Percentiles rank a stretch among this genome's conserved stretches.
Conservation (phyloP, 208 protist species). For the Herpetomonas tarakana region DNA sequence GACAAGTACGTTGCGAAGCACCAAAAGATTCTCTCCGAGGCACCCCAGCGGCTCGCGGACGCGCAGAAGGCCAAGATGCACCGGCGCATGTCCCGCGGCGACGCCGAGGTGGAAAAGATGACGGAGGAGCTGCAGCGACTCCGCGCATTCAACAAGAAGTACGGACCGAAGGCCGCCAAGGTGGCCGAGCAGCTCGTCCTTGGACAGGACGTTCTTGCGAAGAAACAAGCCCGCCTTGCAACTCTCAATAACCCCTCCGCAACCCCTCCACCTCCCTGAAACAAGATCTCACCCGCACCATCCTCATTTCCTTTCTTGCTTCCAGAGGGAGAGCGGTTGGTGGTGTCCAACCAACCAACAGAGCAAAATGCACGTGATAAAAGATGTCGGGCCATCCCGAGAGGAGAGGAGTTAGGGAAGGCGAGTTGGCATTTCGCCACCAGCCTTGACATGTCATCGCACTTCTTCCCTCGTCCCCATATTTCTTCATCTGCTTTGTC, state of each 20-base stretch:
- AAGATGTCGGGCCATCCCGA: no score
- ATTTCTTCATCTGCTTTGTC: no score
- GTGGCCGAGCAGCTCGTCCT: slow-evolving; percentile 19
- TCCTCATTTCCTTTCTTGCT: no score
- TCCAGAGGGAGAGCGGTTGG: no score
- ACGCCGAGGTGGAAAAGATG: slow-evolving; percentile 11
- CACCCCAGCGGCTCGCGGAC: background rate
- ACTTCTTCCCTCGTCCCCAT: no score
- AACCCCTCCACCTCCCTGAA: no score
- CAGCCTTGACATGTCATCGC: no score
- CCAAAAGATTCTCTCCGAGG: background rate
- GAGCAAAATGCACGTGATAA: no score
- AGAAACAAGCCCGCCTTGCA: slow-evolving; percentile 10
- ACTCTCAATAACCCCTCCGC: background rate
- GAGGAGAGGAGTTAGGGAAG: no score
- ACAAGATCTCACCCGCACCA: no score
- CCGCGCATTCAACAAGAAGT: slow-evolving; percentile 3
- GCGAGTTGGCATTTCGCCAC: no score
- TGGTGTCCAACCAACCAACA: no score
- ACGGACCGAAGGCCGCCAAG: slow-evolving; percentile 10
- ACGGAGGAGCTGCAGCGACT: slow-evolving; percentile 9
- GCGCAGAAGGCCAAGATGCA: slow-evolving; percentile 1
- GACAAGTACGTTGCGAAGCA: slow-evolving; percentile 40
- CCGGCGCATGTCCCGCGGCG: background rate
- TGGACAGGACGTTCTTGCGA: slow-evolving; percentile 12